phyloP scores from a whole-genome alignment of 2,329 filamentous ascomycete genomes.

The Aspergillus chevalieri region DNA sequence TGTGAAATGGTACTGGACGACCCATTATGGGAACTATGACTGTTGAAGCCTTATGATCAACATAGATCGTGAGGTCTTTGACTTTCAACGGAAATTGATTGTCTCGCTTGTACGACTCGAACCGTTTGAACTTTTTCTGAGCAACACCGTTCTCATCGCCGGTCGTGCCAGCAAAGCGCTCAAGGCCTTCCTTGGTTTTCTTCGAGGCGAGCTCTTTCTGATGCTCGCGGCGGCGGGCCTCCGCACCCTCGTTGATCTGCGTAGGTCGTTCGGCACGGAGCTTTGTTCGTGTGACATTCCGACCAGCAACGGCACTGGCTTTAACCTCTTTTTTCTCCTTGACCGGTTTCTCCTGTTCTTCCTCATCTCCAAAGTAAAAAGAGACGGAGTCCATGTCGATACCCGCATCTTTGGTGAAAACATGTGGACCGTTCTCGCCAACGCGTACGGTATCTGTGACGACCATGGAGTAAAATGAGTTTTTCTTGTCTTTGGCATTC shows the following conservation, averaged over 20 bases:
- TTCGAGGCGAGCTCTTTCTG: slow-evolving; percentile 82
- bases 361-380: slow-evolving; percentile 98
- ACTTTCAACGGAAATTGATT: slow-evolving; percentile 82
- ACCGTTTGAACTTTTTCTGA: slow-evolving; percentile 97
- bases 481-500: slow-evolving; percentile 81
- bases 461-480: slow-evolving; percentile 80
- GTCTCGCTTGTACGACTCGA: slow-evolving; percentile 97
- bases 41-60: slow-evolving; percentile 84
- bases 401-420: slow-evolving; percentile 90
- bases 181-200: slow-evolving; percentile 84
- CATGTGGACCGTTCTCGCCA: slow-evolving; percentile 58
- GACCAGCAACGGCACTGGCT: slow-evolving; percentile 81
- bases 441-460: slow-evolving; percentile 92
- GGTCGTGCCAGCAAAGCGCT: slow-evolving; percentile 77
- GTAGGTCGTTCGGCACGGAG: slow-evolving; percentile 85
- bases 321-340: slow-evolving; percentile 77
- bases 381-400: slow-evolving; percentile 90
- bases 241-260: slow-evolving; percentile 81
- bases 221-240: slow-evolving; percentile 79
- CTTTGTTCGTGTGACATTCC: slow-evolving; percentile 91
- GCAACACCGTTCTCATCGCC: slow-evolving; percentile 81
- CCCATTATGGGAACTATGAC: slow-evolving; percentile 96
- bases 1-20: slow-evolving; percentile 94
- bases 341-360: slow-evolving; percentile 70
- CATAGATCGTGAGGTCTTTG: slow-evolving; percentile 79